These are phyloP conservation scores for Breynia disticha DNA, from an alignment of 441 rosid species.

Conservation along the genomic window DNA sequence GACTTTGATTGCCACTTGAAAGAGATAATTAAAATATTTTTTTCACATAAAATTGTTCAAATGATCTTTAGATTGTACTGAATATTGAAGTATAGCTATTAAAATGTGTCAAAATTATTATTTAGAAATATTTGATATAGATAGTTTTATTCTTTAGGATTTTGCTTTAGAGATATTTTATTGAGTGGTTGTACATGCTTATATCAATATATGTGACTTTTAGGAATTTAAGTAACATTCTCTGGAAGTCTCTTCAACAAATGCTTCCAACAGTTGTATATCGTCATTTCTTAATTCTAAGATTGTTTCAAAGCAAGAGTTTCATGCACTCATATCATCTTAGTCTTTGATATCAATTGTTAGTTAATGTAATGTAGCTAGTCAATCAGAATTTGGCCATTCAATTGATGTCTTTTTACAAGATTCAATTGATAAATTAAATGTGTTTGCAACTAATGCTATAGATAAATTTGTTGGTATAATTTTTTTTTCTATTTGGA, in stretches of 20 bases:
- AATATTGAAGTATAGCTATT: slow-evolving; percentile 1
- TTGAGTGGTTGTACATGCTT: slow-evolving; percentile 54
- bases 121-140: too few relatives aligned
- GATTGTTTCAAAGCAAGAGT: slow-evolving; percentile 37
- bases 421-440: slow-evolving; percentile 80
- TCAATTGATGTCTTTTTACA: slow-evolving; percentile 93
- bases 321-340: slow-evolving; percentile 45
- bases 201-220: slow-evolving; percentile 51
- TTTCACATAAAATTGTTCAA: too few relatives aligned
- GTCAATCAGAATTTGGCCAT: slow-evolving; percentile 71
- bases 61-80: background rate
- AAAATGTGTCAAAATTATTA: too few relatives aligned
- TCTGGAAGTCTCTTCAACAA: slow-evolving; percentile 52
- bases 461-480: slow-evolving; percentile 66
- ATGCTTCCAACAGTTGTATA: slow-evolving; percentile 42
- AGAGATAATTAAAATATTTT: too few relatives aligned
- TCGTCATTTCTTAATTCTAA: slow-evolving; percentile 39
- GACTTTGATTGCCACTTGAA: too few relatives aligned
- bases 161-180: slow-evolving; percentile 62
- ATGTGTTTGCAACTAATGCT: slow-evolving; percentile 63
- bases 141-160: slow-evolving; percentile 40
- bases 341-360: slow-evolving; percentile 48
- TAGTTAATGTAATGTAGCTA: slow-evolving; percentile 63
- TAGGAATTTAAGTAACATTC: slow-evolving; percentile 46
- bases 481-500: slow-evolving; percentile 13